Percentiles rank a stretch among this genome's conserved stretches.
Conservation (phyloP, 176 grass and related monocot genomes). For the Musa schizocarpa region DNA sequence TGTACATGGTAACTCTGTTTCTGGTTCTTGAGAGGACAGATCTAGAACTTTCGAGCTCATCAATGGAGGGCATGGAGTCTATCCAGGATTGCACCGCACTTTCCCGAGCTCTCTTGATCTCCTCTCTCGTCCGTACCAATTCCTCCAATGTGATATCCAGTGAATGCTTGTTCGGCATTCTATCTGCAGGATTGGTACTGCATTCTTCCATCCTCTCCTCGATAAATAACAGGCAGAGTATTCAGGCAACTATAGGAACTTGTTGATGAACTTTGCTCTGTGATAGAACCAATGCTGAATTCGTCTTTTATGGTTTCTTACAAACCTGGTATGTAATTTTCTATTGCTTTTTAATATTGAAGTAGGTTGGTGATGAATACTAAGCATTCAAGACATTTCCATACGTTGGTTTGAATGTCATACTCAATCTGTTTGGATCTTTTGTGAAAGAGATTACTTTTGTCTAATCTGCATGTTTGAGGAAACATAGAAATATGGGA, state of each 20-base stretch:
- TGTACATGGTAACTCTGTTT: conserved; percentile 24
- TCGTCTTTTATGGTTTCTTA: neutral
- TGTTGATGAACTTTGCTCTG: neutral
- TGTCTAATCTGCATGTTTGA: too few relatives aligned
- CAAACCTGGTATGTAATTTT: neutral
- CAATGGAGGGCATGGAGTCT: conserved; percentile 18
- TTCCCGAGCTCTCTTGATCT: conserved; percentile 28
- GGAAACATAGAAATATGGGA: too few relatives aligned
- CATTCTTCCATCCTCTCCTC: neutral
- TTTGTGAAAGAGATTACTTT: too few relatives aligned
- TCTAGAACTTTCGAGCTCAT: conserved; percentile 34
- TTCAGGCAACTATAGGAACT: neutral
- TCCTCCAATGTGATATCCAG: neutral
- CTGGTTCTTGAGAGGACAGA: conserved; percentile 24
- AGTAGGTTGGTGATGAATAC: conserved; percentile 4
- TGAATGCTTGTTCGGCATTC: neutral
- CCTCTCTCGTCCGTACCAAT: conserved; percentile 13
- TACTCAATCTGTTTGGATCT: too few relatives aligned
- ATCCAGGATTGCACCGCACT: conserved; percentile 24
- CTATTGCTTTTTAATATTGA: neutral
- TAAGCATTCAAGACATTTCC: neutral
- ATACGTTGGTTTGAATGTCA: too few relatives aligned
- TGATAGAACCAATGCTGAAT: neutral
- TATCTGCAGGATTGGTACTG: neutral
- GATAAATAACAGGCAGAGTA: neutral